These are phyloP conservation scores for Ochromonas danica DNA, from an alignment of 108 stramenopile species.

Conservation along the genomic window DNA sequence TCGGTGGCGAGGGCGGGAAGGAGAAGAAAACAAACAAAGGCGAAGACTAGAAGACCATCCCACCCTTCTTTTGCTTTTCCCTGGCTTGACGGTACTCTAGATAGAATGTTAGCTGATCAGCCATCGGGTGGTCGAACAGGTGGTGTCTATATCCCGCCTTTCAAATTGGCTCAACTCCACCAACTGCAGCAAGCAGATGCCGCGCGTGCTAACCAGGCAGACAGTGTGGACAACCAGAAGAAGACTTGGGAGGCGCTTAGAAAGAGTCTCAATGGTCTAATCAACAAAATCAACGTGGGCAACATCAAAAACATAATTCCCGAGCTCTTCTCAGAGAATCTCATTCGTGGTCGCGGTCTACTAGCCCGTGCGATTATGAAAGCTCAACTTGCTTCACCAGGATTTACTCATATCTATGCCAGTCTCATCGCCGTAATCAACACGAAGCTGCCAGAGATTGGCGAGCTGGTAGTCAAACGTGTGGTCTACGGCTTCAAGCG, in stretches of 20 bases:
- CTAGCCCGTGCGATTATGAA: constrained; percentile 75
- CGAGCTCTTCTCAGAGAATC: constrained; percentile 83
- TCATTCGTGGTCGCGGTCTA: constrained; percentile 87
- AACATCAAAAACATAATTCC: constrained; percentile 90
- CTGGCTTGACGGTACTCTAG: no score
- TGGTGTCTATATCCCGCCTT: constrained; percentile 57
- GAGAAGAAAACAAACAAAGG: no score
- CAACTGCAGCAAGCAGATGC: constrained; percentile 42
- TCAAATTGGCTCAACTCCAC: constrained; percentile 49
- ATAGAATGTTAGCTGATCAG: no score
- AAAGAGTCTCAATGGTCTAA: constrained; percentile 89
- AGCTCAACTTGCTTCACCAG: constrained; percentile 82
- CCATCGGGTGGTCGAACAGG: constrained; percentile 23
- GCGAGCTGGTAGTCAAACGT: constrained; percentile 81
- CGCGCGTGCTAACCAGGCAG: background rate
- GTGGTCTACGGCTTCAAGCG: constrained; percentile 80
- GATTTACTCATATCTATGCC: constrained; percentile 75
- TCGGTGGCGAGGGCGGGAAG: no score
- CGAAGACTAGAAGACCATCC: no score
- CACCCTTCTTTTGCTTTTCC: no score
- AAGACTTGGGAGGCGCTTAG: constrained; percentile 81
- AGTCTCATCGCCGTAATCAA: constrained; percentile 89
- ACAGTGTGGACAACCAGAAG: constrained; percentile 64
- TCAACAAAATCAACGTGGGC: constrained; percentile 83
- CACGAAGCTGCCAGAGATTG: constrained; percentile 92